Conservation (phyloP, 176 grass and related monocot genomes). For the Neostapfia colusana region DNA sequence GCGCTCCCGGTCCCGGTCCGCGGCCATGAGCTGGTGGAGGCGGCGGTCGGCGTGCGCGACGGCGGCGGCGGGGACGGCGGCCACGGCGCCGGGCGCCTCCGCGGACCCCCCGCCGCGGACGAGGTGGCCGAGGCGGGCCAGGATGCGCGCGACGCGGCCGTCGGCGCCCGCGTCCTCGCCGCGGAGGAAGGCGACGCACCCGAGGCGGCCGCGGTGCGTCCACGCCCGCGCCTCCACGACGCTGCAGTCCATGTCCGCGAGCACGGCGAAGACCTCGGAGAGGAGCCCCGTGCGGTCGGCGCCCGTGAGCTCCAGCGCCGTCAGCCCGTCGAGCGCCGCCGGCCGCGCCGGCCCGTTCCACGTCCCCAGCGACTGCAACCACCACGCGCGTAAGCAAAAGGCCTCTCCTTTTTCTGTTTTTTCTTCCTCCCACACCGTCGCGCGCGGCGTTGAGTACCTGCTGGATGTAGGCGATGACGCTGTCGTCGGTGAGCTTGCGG, state of each 20-base stretch:
- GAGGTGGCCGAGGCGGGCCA: constrained; percentile 68
- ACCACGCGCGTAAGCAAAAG: no score
- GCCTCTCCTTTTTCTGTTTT: no score
- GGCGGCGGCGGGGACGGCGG: constrained; percentile 26
- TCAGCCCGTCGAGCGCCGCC: constrained; percentile 42
- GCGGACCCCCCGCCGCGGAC: constrained; percentile 27
- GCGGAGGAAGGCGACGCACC: constrained; percentile 63
- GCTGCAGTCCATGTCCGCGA: constrained; percentile 62
- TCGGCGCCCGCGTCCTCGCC: constrained; percentile 35
- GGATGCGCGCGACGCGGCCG: no score
- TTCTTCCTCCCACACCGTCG: no score
- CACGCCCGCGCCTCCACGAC: constrained; percentile 73
- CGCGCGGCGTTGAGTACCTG: no score
- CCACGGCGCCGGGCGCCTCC: constrained; percentile 15
- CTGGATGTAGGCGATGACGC: constrained; percentile 78
- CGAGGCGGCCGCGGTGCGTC: constrained; percentile 81
- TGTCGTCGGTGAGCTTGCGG: constrained; percentile 82
- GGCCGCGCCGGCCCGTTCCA: constrained; percentile 50
- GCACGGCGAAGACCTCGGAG: constrained; percentile 91
- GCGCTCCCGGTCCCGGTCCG: constrained; percentile 49
- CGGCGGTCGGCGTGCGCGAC: constrained; percentile 70
- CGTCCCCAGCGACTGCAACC: constrained; percentile 60
- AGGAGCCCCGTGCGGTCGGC: constrained; percentile 77
- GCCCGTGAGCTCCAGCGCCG: constrained; percentile 76
- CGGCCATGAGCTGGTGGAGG: constrained; percentile 89